A percentile compares a stretch with the other conserved stretches of the same genome.
Evolutionary conservation across 495 filamentous ascomycete species (phyloP).

Genomic region (Neurospora sp.): DNA sequence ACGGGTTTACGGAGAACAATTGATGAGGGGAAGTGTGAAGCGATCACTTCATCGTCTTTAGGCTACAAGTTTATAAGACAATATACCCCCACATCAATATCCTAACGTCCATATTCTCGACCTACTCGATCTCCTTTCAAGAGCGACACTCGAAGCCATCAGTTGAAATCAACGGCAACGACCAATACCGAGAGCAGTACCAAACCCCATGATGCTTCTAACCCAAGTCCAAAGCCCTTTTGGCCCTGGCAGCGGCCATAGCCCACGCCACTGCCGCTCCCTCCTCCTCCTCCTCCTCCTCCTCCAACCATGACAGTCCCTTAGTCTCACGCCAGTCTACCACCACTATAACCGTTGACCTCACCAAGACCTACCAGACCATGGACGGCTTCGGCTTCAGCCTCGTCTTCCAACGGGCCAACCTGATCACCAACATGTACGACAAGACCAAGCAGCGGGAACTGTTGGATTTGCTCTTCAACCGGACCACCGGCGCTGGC

Average conservation of each 20-base stretch:
- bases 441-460: constrained; percentile 34
- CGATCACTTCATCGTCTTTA: not conserved
- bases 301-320: not conserved
- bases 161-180: not conserved
- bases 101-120: not conserved
- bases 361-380: constrained; percentile 32
- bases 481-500: constrained; percentile 39
- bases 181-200: not conserved
- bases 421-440: constrained; percentile 39
- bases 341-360: constrained; percentile 33
- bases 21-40: not conserved
- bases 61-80: not conserved
- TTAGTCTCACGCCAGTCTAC: constrained; percentile 18
- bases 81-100: not conserved
- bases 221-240: constrained; percentile 3
- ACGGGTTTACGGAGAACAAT: not conserved
- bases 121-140: not conserved
- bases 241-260: constrained; percentile 6
- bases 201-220: not conserved
- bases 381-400: constrained; percentile 45
- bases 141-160: not conserved
- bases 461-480: constrained; percentile 43
- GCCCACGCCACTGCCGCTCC: not conserved
- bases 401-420: constrained; percentile 46
- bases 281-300: not conserved